Evolutionary conservation across 176 grass and related monocot genomes (phyloP).

Genomic region (Pharus latifolius): DNA sequence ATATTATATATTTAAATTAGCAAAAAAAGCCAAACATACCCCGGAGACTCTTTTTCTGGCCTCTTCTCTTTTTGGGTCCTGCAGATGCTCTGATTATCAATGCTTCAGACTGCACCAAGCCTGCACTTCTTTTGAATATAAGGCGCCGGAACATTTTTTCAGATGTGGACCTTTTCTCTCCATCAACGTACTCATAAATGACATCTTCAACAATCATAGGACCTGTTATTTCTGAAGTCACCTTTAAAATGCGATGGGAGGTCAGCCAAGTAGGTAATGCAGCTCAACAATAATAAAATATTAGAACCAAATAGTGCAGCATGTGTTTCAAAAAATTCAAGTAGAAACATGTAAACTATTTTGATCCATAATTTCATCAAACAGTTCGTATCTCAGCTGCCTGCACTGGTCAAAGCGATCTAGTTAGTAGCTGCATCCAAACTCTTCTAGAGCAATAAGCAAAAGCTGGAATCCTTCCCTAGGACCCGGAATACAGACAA

Average conservation of each 20-base stretch:
- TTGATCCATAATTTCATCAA: not conserved
- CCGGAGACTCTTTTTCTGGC: conserved; percentile 40
- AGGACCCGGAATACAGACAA: not conserved
- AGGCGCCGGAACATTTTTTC: conserved; percentile 64
- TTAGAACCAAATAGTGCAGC: not conserved
- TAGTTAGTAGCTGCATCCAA: not conserved
- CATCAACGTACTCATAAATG: conserved; percentile 59
- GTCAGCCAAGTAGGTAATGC: conserved; percentile 2
- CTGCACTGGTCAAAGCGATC: not conserved
- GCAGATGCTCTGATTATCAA: conserved; percentile 44
- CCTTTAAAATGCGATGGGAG: conserved; percentile 37
- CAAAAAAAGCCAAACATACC: not conserved
- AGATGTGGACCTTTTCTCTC: conserved; percentile 19
- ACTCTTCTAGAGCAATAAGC: not conserved
- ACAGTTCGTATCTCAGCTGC: not conserved
- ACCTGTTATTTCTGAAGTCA: conserved; percentile 74
- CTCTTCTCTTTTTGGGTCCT: conserved; percentile 46
- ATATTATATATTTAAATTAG: not conserved
- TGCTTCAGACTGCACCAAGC: conserved; percentile 94
- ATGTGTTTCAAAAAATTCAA: not conserved
- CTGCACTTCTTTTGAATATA: conserved; percentile 80
- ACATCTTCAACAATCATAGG: conserved; percentile 93
- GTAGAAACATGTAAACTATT: not conserved
- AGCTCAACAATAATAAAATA: not conserved
- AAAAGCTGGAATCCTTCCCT: not conserved